A percentile compares a stretch with the other conserved stretches of the same genome.
Evolutionary conservation across 139 green algal species (phyloP).

Genomic region (Haematococcus sp.): DNA sequence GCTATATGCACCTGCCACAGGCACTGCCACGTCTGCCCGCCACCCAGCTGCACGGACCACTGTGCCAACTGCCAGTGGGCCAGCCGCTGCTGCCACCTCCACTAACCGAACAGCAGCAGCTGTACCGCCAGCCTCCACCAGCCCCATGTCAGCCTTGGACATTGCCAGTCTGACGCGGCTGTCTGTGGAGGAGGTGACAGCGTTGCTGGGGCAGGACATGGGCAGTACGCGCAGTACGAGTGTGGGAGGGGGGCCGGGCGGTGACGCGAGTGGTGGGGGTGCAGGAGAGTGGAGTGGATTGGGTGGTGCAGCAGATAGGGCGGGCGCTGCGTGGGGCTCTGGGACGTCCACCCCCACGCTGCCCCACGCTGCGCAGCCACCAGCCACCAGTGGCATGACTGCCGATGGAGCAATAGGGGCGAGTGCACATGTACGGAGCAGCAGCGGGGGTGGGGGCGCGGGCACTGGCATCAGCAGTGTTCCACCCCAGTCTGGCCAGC

Average conservation of each 20-base stretch:
- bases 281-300: not conserved
- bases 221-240: slow-evolving; percentile 26
- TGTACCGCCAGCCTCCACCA: not conserved
- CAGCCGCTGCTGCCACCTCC: too few species aligned
- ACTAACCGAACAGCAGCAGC: not conserved
- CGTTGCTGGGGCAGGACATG: slow-evolving; percentile 31
- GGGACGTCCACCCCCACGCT: not conserved
- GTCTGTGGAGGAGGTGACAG: slow-evolving; percentile 24
- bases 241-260: slow-evolving; percentile 13
- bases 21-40: too few species aligned
- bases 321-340: not conserved
- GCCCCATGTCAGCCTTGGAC: not conserved
- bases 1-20: too few species aligned
- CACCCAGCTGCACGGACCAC: too few species aligned
- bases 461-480: too few species aligned
- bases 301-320: not conserved
- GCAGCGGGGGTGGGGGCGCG: too few species aligned
- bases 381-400: too few species aligned
- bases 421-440: too few species aligned
- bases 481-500: too few species aligned
- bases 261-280: not conserved
- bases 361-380: too few species aligned
- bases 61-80: too few species aligned
- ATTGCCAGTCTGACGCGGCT: slow-evolving; percentile 38
- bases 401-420: too few species aligned